Evolutionary conservation across 2,329 filamentous ascomycete species (phyloP).

Genomic region (Stagonosporopsis tanaceti): DNA sequence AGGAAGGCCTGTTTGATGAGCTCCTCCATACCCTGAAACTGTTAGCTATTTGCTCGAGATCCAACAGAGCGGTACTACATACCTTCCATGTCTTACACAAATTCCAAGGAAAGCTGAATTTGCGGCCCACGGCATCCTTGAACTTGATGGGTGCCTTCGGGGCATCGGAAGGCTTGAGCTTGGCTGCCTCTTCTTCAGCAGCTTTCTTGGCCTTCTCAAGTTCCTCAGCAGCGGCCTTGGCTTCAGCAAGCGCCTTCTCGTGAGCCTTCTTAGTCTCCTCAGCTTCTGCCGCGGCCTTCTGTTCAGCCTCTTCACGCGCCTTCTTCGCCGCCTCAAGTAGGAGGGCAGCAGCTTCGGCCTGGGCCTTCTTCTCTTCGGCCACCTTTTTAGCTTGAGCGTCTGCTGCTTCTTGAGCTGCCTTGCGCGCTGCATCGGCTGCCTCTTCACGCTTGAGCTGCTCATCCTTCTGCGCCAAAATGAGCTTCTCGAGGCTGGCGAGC

Average conservation of each 20-base stretch:
- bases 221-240: conserved; percentile 53
- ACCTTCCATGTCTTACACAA: conserved; percentile 43
- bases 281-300: conserved; percentile 39
- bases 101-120: conserved; percentile 41
- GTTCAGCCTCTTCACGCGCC: conserved; percentile 44
- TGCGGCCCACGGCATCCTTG: conserved; percentile 43
- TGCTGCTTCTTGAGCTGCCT: conserved; percentile 57
- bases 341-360: conserved; percentile 38
- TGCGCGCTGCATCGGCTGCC: conserved; percentile 40
- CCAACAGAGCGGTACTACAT: conserved; percentile 53
- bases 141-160: conserved; percentile 50
- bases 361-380: conserved; percentile 56
- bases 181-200: conserved; percentile 55
- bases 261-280: conserved; percentile 56
- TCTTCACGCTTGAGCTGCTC: conserved; percentile 49
- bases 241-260: conserved; percentile 57
- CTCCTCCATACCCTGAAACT: conserved; percentile 61
- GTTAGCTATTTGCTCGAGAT: conserved; percentile 67
- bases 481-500: conserved; percentile 45
- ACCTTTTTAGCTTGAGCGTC: conserved; percentile 61
- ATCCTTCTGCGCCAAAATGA: conserved; percentile 54
- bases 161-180: conserved; percentile 57
- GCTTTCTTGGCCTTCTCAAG: conserved; percentile 58
- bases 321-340: conserved; percentile 43
- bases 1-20: conserved; percentile 60